Percentiles rank a stretch among this genome's conserved stretches.
These are phyloP conservation scores for Xylaria cubensis DNA, from an alignment of 495 filamentous ascomycete genomes.

Conservation along the genomic window DNA sequence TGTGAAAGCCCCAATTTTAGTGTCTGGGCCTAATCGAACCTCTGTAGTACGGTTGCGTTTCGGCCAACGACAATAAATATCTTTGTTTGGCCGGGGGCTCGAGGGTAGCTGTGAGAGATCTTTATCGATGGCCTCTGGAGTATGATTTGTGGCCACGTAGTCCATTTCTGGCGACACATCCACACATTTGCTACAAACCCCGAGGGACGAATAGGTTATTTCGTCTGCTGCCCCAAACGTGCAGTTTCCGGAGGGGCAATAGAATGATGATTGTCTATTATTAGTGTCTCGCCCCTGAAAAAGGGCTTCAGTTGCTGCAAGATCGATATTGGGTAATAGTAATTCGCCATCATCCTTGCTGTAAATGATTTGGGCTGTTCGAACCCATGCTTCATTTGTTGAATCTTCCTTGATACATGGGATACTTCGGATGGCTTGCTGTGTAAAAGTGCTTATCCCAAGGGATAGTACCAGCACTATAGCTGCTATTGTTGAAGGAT, in stretches of 20 bases:
- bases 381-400: background rate
- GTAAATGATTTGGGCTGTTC: background rate
- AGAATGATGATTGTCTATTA: background rate
- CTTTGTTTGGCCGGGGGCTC: background rate
- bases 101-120: background rate
- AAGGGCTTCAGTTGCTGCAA: background rate
- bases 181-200: background rate
- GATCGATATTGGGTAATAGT: background rate
- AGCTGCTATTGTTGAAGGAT: slow-evolving; percentile 1
- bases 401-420: background rate
- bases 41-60: background rate
- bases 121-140: background rate
- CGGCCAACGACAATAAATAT: background rate
- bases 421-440: background rate
- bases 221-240: background rate
- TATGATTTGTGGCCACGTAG: background rate
- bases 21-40: background rate
- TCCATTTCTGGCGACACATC: background rate
- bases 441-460: background rate
- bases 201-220: background rate
- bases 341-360: background rate
- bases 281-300: background rate
- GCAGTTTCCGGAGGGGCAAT: background rate
- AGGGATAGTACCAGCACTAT: background rate
- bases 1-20: background rate